A percentile compares a stretch with the other conserved stretches of the same genome.
phyloP scores from a whole-genome alignment of 2,329 filamentous ascomycete genomes.

The Cladophialophora immunda region DNA sequence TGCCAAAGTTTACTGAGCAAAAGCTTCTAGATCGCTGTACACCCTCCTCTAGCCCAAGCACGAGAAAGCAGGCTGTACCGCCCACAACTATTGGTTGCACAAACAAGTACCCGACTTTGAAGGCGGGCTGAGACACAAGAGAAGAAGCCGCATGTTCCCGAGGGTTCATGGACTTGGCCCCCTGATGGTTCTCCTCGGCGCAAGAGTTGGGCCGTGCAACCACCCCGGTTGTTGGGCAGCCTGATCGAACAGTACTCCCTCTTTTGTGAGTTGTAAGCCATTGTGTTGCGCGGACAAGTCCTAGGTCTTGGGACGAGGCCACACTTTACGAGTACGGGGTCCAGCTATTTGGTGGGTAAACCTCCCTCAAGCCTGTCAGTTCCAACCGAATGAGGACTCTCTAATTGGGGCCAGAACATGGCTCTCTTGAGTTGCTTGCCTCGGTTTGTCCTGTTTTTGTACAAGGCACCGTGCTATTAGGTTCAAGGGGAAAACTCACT shows the following conservation, averaged over 20 bases:
- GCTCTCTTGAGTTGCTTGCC: not conserved
- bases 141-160: not conserved
- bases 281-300: not conserved
- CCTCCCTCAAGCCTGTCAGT: not conserved
- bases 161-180: not conserved
- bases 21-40: not conserved
- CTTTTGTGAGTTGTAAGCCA: not conserved
- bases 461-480: not conserved
- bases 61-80: not conserved
- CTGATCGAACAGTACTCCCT: not conserved
- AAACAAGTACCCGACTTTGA: not conserved
- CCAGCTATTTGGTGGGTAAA: too few species aligned
- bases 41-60: too few species aligned
- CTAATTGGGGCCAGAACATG: not conserved
- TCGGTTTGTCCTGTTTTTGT: not conserved
- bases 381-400: not conserved
- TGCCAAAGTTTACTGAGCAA: not conserved
- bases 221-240: not conserved
- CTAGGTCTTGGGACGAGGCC: not conserved
- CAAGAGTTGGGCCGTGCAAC: not conserved
- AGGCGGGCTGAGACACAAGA: not conserved
- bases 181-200: not conserved
- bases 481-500: not conserved
- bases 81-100: not conserved
- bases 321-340: too few species aligned